Evolutionary conservation across 2,329 filamentous ascomycete genomes (phyloP).

Genomic region (Cercospora sojina): DNA sequence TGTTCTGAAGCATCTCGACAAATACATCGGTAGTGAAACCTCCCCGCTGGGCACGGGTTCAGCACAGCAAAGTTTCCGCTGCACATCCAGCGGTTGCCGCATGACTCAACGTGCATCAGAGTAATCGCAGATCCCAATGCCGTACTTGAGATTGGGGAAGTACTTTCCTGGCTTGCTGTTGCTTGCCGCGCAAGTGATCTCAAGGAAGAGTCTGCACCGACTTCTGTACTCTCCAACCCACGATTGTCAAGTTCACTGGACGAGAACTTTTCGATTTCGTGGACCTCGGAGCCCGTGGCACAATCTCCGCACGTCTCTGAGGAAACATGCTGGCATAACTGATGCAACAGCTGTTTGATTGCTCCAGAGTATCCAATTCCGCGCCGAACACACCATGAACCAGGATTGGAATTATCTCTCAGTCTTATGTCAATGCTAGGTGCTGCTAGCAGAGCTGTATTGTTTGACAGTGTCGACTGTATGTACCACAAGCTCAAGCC

Average conservation of each 20-base stretch:
- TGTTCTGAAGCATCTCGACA: neutral
- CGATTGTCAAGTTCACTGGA: neutral
- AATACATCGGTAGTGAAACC: neutral
- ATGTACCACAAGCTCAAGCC: too few species aligned
- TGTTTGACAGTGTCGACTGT: neutral
- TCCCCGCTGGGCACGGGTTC: neutral
- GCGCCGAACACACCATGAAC: neutral
- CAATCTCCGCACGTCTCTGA: neutral
- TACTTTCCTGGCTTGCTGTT: neutral
- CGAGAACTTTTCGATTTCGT: neutral
- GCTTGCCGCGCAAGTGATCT: neutral
- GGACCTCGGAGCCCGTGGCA: neutral
- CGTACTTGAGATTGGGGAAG: neutral
- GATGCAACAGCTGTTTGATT: neutral
- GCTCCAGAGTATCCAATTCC: neutral
- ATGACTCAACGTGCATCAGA: neutral
- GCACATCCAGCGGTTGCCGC: neutral
- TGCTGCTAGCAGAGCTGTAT: neutral
- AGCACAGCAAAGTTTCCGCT: neutral
- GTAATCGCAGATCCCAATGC: neutral
- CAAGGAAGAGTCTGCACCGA: neutral
- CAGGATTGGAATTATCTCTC: neutral
- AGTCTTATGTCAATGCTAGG: neutral
- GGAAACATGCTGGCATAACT: neutral
- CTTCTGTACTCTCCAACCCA: neutral